Evolutionary conservation across 164 flowering plant species (phyloP).

Genomic region (Sedum album): DNA sequence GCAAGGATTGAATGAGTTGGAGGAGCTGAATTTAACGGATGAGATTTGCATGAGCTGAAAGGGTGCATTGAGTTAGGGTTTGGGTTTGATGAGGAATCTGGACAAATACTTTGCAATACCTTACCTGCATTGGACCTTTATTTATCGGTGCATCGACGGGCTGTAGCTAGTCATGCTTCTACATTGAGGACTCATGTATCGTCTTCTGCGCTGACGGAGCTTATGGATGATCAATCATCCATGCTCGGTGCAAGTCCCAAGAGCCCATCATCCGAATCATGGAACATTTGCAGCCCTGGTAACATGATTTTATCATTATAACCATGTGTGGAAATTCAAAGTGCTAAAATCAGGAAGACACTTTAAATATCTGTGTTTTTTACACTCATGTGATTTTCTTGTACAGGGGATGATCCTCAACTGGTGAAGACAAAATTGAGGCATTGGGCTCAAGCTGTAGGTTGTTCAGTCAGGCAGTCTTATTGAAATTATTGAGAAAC

Average conservation of each 20-base stretch:
- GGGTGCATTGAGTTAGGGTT: constrained; percentile 89
- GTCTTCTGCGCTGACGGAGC: constrained; percentile 16
- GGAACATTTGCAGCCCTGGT: constrained; percentile 80
- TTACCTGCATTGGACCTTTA: too few species aligned
- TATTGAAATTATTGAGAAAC: neutral
- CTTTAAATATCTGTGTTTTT: neutral
- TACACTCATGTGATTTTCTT: neutral
- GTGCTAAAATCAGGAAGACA: neutral
- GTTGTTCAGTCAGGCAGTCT: constrained; percentile 7
- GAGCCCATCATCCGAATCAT: constrained; percentile 42
- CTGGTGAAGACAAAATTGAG: constrained; percentile 1
- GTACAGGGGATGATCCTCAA: constrained; percentile 8
- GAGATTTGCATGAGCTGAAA: constrained; percentile 76
- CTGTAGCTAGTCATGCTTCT: constrained; percentile 46
- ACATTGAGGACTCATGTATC: constrained; percentile 24
- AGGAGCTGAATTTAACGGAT: constrained; percentile 42
- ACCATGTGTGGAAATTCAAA: neutral
- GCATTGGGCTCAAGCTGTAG: too few species aligned
- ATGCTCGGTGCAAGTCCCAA: constrained; percentile 35
- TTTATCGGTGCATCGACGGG: constrained; percentile 68
- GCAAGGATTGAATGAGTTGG: constrained; percentile 12
- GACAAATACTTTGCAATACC: constrained; percentile 57
- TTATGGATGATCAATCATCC: constrained; percentile 26
- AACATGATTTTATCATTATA: too few species aligned
- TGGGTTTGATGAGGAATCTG: constrained; percentile 67